Evolutionary conservation across 352 stramenopile genomes (phyloP), one percentile per base, ranked within the genome.

Genomic region (Blastocystis hominis): DNA sequence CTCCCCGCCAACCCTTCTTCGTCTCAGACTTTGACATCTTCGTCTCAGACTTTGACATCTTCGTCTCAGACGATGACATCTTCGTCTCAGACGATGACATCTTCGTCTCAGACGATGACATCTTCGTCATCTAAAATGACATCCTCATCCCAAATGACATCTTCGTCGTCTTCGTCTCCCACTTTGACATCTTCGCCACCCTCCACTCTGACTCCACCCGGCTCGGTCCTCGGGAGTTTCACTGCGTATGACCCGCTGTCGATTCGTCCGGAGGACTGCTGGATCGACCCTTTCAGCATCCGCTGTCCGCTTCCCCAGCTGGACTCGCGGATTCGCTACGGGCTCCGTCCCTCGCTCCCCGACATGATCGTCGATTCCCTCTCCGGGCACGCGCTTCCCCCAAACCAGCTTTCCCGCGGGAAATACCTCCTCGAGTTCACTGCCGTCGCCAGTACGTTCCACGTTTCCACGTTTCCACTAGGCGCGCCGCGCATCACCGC

Each of bases 261-360:
- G 5, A 77, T 53, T 53, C 66, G 66, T 15, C 40, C 68, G 9
- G 47, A 84, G 36, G 72, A 84, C 30, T 84, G 72, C 55, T 9
- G 38, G 2, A 42, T 68, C 34, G 50, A 47, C 44, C 20, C 20
- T 1, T 40, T 53, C 13, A 3, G 50, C 3, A 30, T 84, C 2
- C 59, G 24, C 0, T 44, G 59, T 42, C 72, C 72, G 24, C 55
- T 84, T 10, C 72, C 72, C 15, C 72, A 84, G 72, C n/a, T 84
- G 15, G 72, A 84, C 10, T 84, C 72, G 10, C 30, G 55, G 0
- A 47, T 84, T 84, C 72, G 20, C 24, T 84, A 84, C 46, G 72
- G 72, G 7, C 46, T 84, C 2, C 50, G 54, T 6, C 66, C 46
- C 17, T 84, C 72, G 20, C 50, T 64, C 24, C 44, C 72, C 7